Conservation (phyloP, 129 eudicot species). For the Glebionis coronaria region DNA sequence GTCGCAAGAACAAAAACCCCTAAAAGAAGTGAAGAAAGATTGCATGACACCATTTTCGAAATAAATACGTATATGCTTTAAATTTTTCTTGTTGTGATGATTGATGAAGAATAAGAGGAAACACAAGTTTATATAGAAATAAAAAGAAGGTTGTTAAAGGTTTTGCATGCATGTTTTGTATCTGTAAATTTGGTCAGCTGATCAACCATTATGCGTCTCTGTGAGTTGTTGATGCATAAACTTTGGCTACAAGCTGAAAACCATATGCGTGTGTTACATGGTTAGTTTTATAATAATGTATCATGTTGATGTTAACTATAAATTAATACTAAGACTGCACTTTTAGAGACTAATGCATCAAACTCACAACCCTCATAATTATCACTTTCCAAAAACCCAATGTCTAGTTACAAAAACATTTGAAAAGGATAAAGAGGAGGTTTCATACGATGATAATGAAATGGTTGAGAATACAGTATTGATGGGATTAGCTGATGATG, state of each 20-base stretch:
- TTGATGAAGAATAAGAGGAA: conserved; percentile 21
- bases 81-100: conserved; percentile 24
- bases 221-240: conserved; percentile 24
- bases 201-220: conserved; percentile 12
- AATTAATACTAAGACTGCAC: no score
- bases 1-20: conserved; percentile 24
- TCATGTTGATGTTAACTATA: neutral
- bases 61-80: neutral
- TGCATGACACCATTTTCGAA: conserved; percentile 29
- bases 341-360: no score
- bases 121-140: conserved; percentile 22
- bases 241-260: neutral
- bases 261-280: neutral
- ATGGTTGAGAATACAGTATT: no score
- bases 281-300: neutral
- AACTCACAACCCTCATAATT: no score
- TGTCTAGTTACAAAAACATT: no score
- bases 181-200: conserved; percentile 47
- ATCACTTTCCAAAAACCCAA: no score
- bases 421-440: no score
- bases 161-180: conserved; percentile 25
- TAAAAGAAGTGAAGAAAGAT: conserved; percentile 30
- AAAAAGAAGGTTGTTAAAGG: conserved; percentile 11
- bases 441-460: no score
- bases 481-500: no score